phyloP scores from a whole-genome alignment of 2,329 filamentous ascomycete genomes.

The Cladosporium sp. region DNA sequence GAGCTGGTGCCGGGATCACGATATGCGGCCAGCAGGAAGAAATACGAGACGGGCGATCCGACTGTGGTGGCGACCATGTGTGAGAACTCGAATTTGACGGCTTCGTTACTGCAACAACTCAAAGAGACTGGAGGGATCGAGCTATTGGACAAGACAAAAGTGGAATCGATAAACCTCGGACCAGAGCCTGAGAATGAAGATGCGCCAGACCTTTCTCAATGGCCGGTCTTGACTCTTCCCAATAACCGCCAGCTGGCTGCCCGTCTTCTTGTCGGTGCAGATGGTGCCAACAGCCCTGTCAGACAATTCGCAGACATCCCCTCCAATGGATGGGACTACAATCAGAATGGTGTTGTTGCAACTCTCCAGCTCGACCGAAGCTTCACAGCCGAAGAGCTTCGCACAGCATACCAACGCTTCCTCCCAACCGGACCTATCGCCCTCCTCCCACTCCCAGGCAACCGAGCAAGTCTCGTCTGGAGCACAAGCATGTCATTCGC shows the following conservation, averaged over 20 bases:
- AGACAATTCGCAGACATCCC: constrained; percentile 82
- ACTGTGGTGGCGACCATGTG: constrained; percentile 84
- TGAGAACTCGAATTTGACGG: constrained; percentile 87
- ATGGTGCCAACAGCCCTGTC: constrained; percentile 92
- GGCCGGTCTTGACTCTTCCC: constrained; percentile 77
- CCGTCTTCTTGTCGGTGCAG: constrained; percentile 83
- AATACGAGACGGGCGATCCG: constrained; percentile 21
- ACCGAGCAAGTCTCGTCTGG: constrained; percentile 85
- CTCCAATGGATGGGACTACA: constrained; percentile 89
- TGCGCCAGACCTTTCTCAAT: constrained; percentile 72
- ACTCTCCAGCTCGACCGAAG: constrained; percentile 63
- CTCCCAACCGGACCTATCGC: constrained; percentile 88
- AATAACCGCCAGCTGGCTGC: constrained; percentile 65
- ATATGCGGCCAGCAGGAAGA: constrained; percentile 17
- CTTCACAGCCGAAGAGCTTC: constrained; percentile 34
- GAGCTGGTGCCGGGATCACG: constrained; percentile 27
- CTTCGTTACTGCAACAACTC: constrained; percentile 57
- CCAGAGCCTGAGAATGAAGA: constrained; percentile 48
- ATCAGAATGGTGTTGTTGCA: constrained; percentile 84
- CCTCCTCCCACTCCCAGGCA: constrained; percentile 82
- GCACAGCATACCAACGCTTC: constrained; percentile 92
- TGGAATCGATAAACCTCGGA: constrained; percentile 76
- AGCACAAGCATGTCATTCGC: constrained; percentile 82
- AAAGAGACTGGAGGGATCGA: constrained; percentile 63
- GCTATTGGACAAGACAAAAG: constrained; percentile 71